Conservation (phyloP, 2,329 filamentous ascomycete genomes). For the Cladophialophora chaetospira region DNA sequence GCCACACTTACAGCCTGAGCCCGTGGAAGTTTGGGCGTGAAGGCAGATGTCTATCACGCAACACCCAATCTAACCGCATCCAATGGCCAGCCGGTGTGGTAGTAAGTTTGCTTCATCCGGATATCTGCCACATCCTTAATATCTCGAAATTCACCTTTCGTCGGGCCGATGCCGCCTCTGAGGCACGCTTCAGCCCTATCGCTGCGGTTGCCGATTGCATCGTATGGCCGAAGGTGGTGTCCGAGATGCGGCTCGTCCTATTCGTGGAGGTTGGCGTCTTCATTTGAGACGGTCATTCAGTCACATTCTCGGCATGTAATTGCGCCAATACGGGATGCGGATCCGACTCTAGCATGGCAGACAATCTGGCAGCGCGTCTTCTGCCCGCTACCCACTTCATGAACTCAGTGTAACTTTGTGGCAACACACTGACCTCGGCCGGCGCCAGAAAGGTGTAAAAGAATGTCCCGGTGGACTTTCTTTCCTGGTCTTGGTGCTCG, state of each 20-base stretch:
- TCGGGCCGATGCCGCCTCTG: no score
- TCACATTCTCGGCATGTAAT: conserved; percentile 22
- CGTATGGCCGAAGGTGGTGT: not conserved
- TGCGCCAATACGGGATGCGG: conserved; percentile 24
- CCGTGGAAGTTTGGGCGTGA: no score
- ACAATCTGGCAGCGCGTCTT: conserved; percentile 56
- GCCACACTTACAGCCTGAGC: no score
- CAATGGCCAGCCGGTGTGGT: no score
- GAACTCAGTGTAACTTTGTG: conserved; percentile 63
- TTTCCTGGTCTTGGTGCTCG: conserved; percentile 61
- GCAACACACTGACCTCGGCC: conserved; percentile 66
- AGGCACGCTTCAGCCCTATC: no score
- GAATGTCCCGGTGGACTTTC: conserved; percentile 71
- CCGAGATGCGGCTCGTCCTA: not conserved
- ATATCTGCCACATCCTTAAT: no score
- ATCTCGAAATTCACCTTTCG: no score
- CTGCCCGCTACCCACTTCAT: conserved; percentile 67
- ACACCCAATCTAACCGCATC: no score
- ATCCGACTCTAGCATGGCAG: conserved; percentile 42
- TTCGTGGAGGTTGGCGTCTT: no score
- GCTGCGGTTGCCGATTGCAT: no score
- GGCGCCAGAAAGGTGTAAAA: conserved; percentile 73
- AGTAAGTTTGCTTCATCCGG: no score
- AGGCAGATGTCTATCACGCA: no score
- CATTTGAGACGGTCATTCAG: conserved; percentile 15